Conservation (phyloP, 2,329 filamentous ascomycete genomes). For the Alternaria sp. region DNA sequence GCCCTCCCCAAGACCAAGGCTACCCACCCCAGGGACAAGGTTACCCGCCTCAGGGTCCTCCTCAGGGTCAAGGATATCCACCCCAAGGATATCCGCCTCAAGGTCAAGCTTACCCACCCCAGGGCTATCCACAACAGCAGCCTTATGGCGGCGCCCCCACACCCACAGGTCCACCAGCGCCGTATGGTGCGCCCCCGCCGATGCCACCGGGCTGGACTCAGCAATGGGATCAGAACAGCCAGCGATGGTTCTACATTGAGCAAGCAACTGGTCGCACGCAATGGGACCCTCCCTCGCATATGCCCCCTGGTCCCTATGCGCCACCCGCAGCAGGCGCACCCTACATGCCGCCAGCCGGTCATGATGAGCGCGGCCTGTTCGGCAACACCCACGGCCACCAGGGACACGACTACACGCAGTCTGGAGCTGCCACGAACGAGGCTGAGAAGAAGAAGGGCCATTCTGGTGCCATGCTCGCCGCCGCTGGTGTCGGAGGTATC, state of each 20-base stretch:
- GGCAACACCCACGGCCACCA: constrained; percentile 37
- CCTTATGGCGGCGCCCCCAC: constrained; percentile 33
- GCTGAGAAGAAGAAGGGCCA: constrained; percentile 50
- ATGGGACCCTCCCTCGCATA: constrained; percentile 64
- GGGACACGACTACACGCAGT: constrained; percentile 31
- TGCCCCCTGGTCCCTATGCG: constrained; percentile 43
- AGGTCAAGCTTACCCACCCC: constrained; percentile 26
- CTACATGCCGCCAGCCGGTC: constrained; percentile 26
- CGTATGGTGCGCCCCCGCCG: constrained; percentile 60
- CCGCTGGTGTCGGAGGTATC: constrained; percentile 64
- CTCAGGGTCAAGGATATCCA: constrained; percentile 36
- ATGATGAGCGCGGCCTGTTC: constrained; percentile 38
- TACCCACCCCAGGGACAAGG: constrained; percentile 24
- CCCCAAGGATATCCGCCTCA: constrained; percentile 36
- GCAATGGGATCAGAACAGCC: constrained; percentile 66
- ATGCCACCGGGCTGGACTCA: constrained; percentile 64
- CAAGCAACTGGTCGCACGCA: constrained; percentile 66
- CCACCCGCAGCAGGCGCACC: constrained; percentile 39
- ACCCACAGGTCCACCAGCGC: constrained; percentile 39
- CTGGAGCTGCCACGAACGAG: constrained; percentile 31
- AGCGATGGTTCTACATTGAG: constrained; percentile 71
- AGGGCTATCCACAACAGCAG: constrained; percentile 35
- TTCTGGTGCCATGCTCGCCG: constrained; percentile 58
- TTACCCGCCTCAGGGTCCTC: constrained; percentile 20
- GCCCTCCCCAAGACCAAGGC: constrained; percentile 11